Conservation (phyloP, 768 basidiomycete species). For the Chalciporus sphaerocephalus region DNA sequence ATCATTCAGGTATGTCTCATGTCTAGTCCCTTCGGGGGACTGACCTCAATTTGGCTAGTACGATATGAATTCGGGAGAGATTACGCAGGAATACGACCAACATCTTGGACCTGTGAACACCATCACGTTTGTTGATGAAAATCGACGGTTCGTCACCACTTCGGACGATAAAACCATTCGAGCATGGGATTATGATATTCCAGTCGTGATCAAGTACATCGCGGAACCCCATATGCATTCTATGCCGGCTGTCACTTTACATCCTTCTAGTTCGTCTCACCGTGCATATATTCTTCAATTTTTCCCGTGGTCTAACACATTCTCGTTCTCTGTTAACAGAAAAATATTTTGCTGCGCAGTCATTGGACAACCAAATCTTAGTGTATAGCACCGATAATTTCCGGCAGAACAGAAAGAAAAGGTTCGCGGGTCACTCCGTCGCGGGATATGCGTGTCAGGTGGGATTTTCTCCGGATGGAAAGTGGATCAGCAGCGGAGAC, state of each 20-base stretch:
- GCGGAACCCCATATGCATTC: slow-evolving; percentile 99
- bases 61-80: slow-evolving; percentile 92
- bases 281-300: slow-evolving; percentile 8
- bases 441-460: slow-evolving; percentile 97
- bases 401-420: slow-evolving; percentile 97
- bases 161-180: slow-evolving; percentile 99
- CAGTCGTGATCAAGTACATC: slow-evolving; percentile 99
- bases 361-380: slow-evolving; percentile 96
- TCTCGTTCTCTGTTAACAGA: slow-evolving; percentile 39
- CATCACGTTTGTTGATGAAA: slow-evolving; percentile 98
- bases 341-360: slow-evolving; percentile 97
- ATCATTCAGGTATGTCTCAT: slow-evolving; percentile 78
- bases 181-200: slow-evolving; percentile 99
- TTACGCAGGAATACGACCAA: slow-evolving; percentile 97
- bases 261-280: slow-evolving; percentile 79
- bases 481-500: slow-evolving; percentile 97
- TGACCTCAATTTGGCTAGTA: slow-evolving; percentile 50
- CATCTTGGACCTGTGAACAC: slow-evolving; percentile 98
- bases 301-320: slow-evolving; percentile 16
- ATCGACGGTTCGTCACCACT: slow-evolving; percentile 94
- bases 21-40: background rate
- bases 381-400: slow-evolving; percentile 98
- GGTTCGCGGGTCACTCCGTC: slow-evolving; percentile 94
- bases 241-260: slow-evolving; percentile 96
- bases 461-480: slow-evolving; percentile 96